Evolutionary conservation across 1,284 basidiomycete species (phyloP).

Genomic region (Cutaneotrichosporon sp.): DNA sequence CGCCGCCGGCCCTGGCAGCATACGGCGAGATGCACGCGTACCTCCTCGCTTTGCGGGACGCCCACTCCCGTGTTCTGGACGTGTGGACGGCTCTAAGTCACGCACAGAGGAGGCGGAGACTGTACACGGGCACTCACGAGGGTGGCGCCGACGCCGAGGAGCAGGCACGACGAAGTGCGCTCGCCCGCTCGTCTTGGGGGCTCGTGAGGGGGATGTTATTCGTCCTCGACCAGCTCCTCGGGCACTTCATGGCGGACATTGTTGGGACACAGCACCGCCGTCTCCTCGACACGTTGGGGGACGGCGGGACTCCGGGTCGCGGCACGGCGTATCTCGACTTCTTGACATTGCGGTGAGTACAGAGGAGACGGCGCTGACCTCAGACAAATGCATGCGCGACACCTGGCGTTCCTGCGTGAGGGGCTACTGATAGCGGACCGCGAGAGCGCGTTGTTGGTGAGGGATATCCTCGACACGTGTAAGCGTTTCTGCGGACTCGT

Average conservation of each 20-base stretch:
- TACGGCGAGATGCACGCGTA: conserved; percentile 80
- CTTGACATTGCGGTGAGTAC: conserved; percentile 65
- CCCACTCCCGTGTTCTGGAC: conserved; percentile 71
- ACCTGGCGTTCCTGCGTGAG: conserved; percentile 73
- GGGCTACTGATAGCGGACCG: conserved; percentile 74
- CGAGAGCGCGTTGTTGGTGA: conserved; percentile 63
- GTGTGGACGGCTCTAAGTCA: conserved; percentile 82
- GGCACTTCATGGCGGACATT: conserved; percentile 85
- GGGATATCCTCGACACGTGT: conserved; percentile 73
- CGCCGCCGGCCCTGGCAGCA: conserved; percentile 67
- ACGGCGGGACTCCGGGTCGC: not conserved
- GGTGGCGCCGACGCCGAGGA: conserved; percentile 74
- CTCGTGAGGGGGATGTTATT: conserved; percentile 81
- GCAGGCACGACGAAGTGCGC: conserved; percentile 57
- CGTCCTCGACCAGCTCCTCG: conserved; percentile 75
- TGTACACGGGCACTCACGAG: conserved; percentile 82
- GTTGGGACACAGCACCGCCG: conserved; percentile 73
- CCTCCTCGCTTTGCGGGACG: conserved; percentile 75
- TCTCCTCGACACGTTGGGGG: conserved; percentile 37
- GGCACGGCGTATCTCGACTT: conserved; percentile 65
- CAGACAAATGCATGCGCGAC: conserved; percentile 67
- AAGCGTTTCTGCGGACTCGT: conserved; percentile 78
- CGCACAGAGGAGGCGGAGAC: conserved; percentile 71
- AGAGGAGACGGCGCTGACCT: conserved; percentile 8
- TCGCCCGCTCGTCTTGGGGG: conserved; percentile 79